phyloP scores from a whole-genome alignment of 768 basidiomycete genomes.

The Naganishia vishniacii region DNA sequence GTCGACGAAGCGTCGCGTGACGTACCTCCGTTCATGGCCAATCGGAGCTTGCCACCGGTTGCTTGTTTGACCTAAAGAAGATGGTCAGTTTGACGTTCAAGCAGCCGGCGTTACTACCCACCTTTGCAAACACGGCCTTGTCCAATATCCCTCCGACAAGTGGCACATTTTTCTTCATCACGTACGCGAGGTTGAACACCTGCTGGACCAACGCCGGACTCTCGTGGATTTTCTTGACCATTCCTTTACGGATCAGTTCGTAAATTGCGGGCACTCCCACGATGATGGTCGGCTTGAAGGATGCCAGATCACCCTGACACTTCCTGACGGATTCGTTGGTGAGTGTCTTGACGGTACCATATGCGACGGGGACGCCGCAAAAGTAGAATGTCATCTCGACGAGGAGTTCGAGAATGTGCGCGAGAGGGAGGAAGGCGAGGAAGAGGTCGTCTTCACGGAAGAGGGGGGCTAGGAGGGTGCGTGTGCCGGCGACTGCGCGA shows the following conservation, averaged over 20 bases:
- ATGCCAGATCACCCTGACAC: slow-evolving; percentile 45
- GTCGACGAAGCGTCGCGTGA: neutral
- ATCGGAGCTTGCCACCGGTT: slow-evolving; percentile 43
- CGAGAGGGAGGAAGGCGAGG: slow-evolving; percentile 39
- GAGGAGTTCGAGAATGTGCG: slow-evolving; percentile 46
- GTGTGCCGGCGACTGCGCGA: slow-evolving; percentile 17
- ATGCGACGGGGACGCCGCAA: slow-evolving; percentile 39
- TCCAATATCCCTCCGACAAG: slow-evolving; percentile 38
- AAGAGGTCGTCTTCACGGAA: slow-evolving; percentile 32
- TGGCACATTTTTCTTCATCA: slow-evolving; percentile 43
- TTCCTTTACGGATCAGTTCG: slow-evolving; percentile 35
- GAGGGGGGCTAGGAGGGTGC: neutral
- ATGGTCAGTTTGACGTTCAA: neutral
- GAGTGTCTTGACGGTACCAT: slow-evolving; percentile 46
- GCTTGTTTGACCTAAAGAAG: slow-evolving; percentile 36
- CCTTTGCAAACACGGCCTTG: slow-evolving; percentile 41
- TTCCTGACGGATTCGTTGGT: slow-evolving; percentile 45
- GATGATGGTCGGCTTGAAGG: slow-evolving; percentile 42
- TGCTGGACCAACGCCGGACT: slow-evolving; percentile 34
- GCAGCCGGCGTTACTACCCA: neutral
- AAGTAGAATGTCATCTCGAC: slow-evolving; percentile 46
- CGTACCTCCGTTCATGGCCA: slow-evolving; percentile 41
- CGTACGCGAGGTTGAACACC: slow-evolving; percentile 41
- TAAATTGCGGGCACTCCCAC: slow-evolving; percentile 45
- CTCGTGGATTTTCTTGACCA: slow-evolving; percentile 44